Conservation (phyloP, 768 basidiomycete species). For the Lactarius sp. region DNA sequence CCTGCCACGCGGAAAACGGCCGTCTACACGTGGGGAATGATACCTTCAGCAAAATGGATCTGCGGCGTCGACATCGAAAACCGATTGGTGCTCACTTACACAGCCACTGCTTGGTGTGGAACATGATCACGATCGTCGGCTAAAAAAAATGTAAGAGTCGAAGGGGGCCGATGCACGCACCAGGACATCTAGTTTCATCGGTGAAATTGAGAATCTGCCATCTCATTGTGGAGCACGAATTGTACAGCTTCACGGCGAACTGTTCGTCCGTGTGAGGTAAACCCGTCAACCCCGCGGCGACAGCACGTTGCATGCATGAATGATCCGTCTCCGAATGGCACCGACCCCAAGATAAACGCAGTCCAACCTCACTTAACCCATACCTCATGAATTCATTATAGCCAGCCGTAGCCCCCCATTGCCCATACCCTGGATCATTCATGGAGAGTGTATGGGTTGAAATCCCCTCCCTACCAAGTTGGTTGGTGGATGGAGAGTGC, state of each 20-base stretch:
- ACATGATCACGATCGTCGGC: slow-evolving; percentile 4
- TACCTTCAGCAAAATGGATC: neutral
- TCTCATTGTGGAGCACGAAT: slow-evolving; percentile 4
- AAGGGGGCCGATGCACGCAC: neutral
- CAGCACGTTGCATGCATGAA: neutral
- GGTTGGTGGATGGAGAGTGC: no score
- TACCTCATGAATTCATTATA: no score
- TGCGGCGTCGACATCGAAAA: neutral
- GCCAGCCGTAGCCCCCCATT: no score
- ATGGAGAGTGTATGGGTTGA: no score
- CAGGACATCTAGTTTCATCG: neutral
- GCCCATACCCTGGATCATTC: no score
- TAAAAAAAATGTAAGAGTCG: neutral
- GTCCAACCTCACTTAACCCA: no score
- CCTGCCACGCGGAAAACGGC: slow-evolving; percentile 25
- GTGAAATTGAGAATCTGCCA: neutral
- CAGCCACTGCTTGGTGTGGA: slow-evolving; percentile 1
- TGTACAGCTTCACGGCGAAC: neutral
- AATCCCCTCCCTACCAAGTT: no score
- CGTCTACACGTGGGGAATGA: slow-evolving; percentile 18
- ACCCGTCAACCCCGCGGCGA: slow-evolving; percentile 9
- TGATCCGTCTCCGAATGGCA: neutral
- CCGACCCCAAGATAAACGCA: neutral
- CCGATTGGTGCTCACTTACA: neutral
- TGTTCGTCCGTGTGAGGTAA: slow-evolving; percentile 3